A percentile compares a stretch with the other conserved stretches of the same genome.
phyloP scores from a whole-genome alignment of 2,329 filamentous ascomycete genomes.

The Epichloe sylvatica region DNA sequence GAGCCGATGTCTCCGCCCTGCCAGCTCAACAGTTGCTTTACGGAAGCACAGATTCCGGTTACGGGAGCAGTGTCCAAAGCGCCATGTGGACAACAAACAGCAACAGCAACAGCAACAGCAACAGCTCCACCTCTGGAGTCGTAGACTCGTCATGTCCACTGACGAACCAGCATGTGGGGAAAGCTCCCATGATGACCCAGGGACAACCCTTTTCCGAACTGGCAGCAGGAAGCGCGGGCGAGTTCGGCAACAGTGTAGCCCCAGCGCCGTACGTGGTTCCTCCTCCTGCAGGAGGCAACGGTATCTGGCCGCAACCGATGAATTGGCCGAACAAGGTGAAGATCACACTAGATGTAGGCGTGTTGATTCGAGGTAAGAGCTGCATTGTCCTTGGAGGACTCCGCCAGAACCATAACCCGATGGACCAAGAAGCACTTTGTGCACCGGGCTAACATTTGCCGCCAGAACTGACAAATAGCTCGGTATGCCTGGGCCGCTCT shows the following conservation, averaged over 20 bases:
- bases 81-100: conserved; percentile 3
- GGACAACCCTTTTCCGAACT: neutral
- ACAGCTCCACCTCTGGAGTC: neutral
- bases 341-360: conserved; percentile 22
- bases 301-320: conserved; percentile 6
- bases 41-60: neutral
- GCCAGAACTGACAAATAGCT: conserved; percentile 21
- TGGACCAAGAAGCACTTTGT: neutral
- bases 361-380: conserved; percentile 20
- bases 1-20: neutral
- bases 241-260: neutral
- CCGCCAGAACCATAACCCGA: neutral
- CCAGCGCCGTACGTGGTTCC: conserved; percentile 3
- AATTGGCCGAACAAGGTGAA: conserved; percentile 16
- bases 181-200: neutral
- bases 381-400: neutral
- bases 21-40: neutral
- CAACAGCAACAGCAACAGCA: conserved; percentile 3
- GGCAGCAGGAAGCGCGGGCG: neutral
- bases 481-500: conserved; percentile 26
- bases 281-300: neutral
- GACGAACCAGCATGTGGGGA: neutral
- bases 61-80: neutral
- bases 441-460: neutral
- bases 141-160: neutral